Base-by-base conservation (phyloP, 2,329 filamentous ascomycete species). In the Aspergillus versicolor region DNA sequence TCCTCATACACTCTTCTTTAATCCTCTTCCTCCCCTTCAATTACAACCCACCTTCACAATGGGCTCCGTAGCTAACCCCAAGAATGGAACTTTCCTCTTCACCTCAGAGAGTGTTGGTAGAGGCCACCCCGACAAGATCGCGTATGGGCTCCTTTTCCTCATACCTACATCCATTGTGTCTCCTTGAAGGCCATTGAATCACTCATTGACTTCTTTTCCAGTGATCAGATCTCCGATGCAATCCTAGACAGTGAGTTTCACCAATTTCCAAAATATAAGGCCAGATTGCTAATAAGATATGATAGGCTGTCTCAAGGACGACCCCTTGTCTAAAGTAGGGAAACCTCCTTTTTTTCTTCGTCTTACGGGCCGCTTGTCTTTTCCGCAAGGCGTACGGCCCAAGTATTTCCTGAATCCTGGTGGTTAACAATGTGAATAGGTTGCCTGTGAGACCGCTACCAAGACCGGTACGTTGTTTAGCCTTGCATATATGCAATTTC, bases 401-500 rank as follows among this genome's bases (percentile, higher is more conserved):
- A 32, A 24, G 22, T 21, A n/a, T 53, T 44, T 13, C 42, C 43
- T 30, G 46, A 34, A n/a, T 4, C 12, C 38, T 30, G 34, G 46
- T 59, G 45, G 53, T 59, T 60, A 61, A 63, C 56, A 45, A 40
- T 13, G 48, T 54, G 27, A 49, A 52, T 61, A 78, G 82, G 85
- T 97, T 70, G 94, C 94, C 77, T 99, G 94, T 81, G 94, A 99
- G 85, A 97, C 93, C 67, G 94, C 94, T 73, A 96, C 94, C 83
- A 99, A 99, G 90, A 99, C 94, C 69, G 94, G 94, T 79, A 90
- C 58, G 72, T 67, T 62, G 8, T 30, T 56, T 40, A 34, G 45
- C 43, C 40, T 54, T 9, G 41, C 41, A 6, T 19, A 22, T 53
- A 22, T 62, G 55, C 58, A 24, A 37, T 9, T 52, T 9, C 13